These are phyloP conservation scores for Vitis riparia DNA, from an alignment of 164 flowering plant genomes.

Conservation along the genomic window DNA sequence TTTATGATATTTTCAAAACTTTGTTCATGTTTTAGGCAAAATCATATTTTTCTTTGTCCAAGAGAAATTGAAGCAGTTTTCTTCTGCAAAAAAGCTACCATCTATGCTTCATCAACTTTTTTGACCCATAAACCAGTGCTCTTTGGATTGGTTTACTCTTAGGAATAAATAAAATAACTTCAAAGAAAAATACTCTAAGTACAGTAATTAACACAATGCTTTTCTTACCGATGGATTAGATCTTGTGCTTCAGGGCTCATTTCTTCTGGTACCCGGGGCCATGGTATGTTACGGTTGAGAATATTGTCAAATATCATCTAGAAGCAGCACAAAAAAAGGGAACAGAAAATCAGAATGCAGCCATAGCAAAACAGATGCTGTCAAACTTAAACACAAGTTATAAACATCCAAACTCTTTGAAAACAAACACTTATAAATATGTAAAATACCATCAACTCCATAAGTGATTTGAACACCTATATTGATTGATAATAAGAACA, in stretches of 20 bases:
- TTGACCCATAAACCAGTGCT: too few species aligned
- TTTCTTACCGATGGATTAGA: conserved; percentile 80
- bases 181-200: not conserved
- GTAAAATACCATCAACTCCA: not conserved
- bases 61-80: too few species aligned
- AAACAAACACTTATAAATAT: too few species aligned
- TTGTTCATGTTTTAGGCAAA: too few species aligned
- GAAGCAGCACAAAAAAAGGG: conserved; percentile 10
- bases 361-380: not conserved
- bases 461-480: not conserved
- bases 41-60: too few species aligned
- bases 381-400: not conserved
- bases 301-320: conserved; percentile 96
- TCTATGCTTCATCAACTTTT: too few species aligned
- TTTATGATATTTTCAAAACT: too few species aligned
- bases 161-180: too few species aligned
- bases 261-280: conserved; percentile 94
- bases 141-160: too few species aligned
- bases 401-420: not conserved
- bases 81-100: too few species aligned
- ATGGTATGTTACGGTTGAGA: conserved; percentile 94
- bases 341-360: not conserved
- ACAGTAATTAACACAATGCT: not conserved
- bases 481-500: too few species aligned
- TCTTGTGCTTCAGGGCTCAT: conserved; percentile 89